These are phyloP conservation scores for Clarireedia homoeocarpa DNA, from an alignment of 2,329 filamentous ascomycete species.

Conservation along the genomic window DNA sequence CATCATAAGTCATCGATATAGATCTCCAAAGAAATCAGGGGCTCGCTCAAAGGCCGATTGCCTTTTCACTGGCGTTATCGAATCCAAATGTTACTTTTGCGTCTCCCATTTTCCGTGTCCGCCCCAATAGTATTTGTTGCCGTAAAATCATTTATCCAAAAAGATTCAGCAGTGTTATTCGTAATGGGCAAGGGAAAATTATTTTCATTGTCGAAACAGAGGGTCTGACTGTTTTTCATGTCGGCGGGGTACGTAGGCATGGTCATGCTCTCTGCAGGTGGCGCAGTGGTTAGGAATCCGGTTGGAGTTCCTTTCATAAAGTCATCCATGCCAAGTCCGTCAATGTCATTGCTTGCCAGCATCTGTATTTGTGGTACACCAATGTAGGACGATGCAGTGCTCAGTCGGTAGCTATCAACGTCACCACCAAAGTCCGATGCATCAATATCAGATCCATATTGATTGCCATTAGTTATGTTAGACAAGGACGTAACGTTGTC, in stretches of 20 bases:
- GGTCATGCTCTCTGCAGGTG: constrained; percentile 18
- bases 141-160: constrained; percentile 35
- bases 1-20: constrained; percentile 20
- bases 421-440: constrained; percentile 33
- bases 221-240: constrained; percentile 37
- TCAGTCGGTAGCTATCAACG: constrained; percentile 42
- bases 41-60: constrained; percentile 28
- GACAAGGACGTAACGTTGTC: constrained; percentile 30
- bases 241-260: constrained; percentile 16
- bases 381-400: constrained; percentile 40
- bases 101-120: constrained; percentile 14
- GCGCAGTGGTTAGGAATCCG: constrained; percentile 6
- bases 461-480: constrained; percentile 33
- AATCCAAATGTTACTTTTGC: constrained; percentile 26
- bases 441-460: constrained; percentile 32
- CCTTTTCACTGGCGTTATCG: constrained; percentile 31
- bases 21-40: constrained; percentile 16
- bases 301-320: constrained; percentile 38
- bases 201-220: constrained; percentile 31
- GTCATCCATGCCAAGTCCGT: constrained; percentile 46
- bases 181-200: constrained; percentile 34
- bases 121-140: constrained; percentile 12
- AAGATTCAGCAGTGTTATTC: constrained; percentile 39
- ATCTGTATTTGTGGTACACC: constrained; percentile 39
- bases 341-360: constrained; percentile 39